Evolutionary conservation across 345 rosid species (phyloP).

Genomic region (Acer campestre): DNA sequence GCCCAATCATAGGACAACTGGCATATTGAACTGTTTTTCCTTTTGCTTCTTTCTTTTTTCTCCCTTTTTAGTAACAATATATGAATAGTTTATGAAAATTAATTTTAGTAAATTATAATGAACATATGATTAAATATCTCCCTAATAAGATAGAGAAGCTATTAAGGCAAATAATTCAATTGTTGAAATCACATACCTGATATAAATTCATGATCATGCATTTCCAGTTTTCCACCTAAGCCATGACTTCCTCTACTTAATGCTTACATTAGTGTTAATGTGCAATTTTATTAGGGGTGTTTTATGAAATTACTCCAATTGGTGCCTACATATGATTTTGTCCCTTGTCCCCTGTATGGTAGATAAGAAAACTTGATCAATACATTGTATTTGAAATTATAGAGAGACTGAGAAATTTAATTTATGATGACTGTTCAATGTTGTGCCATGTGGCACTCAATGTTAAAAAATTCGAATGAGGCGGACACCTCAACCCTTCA

Average conservation of each 20-base stretch:
- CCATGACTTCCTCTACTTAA: background rate
- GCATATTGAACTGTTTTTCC: background rate
- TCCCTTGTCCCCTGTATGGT: background rate
- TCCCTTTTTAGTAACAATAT: background rate
- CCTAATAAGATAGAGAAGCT: background rate
- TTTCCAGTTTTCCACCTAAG: background rate
- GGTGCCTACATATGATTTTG: too few relatives aligned
- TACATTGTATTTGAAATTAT: background rate
- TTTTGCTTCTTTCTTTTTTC: background rate
- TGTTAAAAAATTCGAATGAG: too few relatives aligned
- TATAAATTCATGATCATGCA: background rate
- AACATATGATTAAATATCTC: conserved; percentile 3
- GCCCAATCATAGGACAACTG: background rate
- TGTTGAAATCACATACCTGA: background rate
- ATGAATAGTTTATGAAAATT: background rate
- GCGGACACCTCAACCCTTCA: too few relatives aligned
- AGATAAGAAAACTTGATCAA: background rate
- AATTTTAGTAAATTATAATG: background rate
- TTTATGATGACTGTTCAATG: background rate
- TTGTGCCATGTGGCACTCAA: background rate
- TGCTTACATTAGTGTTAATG: too few relatives aligned
- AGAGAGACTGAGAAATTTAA: background rate
- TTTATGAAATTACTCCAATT: too few relatives aligned
- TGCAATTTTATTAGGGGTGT: too few relatives aligned
- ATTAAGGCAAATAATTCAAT: background rate